A percentile compares a stretch with the other conserved stretches of the same genome.
Conservation (phyloP, 352 stramenopile species). For the Discostella stelligera region DNA sequence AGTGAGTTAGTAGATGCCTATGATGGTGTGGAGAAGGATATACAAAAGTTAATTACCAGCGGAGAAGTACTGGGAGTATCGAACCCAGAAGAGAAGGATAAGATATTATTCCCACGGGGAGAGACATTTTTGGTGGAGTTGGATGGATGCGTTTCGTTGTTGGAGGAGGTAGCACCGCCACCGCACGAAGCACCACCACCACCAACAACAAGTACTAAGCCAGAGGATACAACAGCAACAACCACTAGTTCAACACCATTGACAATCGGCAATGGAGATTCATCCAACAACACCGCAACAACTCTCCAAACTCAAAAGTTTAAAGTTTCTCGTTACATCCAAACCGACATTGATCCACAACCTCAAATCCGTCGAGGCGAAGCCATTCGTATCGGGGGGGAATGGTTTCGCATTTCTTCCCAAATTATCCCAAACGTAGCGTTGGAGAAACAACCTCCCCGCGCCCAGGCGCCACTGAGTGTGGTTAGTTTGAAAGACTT, state of each 20-base stretch:
- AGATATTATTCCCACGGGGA: slow-evolving; percentile 74
- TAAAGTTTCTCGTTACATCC: slow-evolving; percentile 22
- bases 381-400: slow-evolving; percentile 64
- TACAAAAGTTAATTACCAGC: slow-evolving; percentile 59
- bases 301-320: not conserved
- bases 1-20: slow-evolving; percentile 73
- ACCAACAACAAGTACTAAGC: not conserved
- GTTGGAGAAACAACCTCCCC: slow-evolving; percentile 61
- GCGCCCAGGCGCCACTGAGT: slow-evolving; percentile 65
- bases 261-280: not conserved
- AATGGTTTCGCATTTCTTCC: slow-evolving; percentile 76
- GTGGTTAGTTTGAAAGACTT: slow-evolving; percentile 68
- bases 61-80: slow-evolving; percentile 71
- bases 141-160: slow-evolving; percentile 65
- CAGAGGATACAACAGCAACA: not conserved
- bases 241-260: not conserved
- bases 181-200: not conserved
- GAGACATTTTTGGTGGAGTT: slow-evolving; percentile 79
- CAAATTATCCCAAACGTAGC: slow-evolving; percentile 59
- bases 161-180: not conserved
- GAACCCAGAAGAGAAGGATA: slow-evolving; percentile 73
- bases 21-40: slow-evolving; percentile 68
- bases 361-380: slow-evolving; percentile 74
- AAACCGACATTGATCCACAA: slow-evolving; percentile 67
- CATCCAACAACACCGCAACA: not conserved